These are phyloP conservation scores for Podaxis carcinomalis DNA, from an alignment of 768 basidiomycete genomes.

Conservation along the genomic window DNA sequence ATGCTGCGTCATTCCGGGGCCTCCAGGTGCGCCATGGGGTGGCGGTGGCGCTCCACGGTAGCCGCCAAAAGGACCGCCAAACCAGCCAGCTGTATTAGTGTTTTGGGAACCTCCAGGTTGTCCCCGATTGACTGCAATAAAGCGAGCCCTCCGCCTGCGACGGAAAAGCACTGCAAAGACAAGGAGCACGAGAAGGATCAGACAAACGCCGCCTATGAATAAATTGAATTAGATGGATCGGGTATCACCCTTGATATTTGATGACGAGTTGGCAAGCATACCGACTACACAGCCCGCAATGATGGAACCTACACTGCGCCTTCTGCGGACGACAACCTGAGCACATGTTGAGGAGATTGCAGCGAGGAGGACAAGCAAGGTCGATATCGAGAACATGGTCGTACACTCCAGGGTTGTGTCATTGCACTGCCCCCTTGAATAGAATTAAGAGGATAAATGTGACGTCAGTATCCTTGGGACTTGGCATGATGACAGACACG, in stretches of 20 bases:
- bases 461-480: neutral
- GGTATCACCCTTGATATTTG: neutral
- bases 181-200: neutral
- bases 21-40: neutral
- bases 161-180: neutral
- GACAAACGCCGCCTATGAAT: neutral
- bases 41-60: neutral
- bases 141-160: neutral
- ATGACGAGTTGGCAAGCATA: neutral
- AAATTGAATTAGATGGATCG: neutral
- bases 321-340: neutral
- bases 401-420: neutral
- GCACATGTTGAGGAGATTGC: neutral
- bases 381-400: neutral
- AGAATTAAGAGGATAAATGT: neutral
- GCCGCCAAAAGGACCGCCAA: neutral
- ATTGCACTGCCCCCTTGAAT: neutral
- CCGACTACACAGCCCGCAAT: neutral
- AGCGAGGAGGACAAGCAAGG: neutral
- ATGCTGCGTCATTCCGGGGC: neutral
- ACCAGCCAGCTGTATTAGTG: neutral
- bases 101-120: neutral
- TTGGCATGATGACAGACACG: neutral
- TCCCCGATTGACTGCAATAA: neutral
- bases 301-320: neutral